phyloP scores from a whole-genome alignment of 352 stramenopile species.

The Globisporangium iwayamae region DNA sequence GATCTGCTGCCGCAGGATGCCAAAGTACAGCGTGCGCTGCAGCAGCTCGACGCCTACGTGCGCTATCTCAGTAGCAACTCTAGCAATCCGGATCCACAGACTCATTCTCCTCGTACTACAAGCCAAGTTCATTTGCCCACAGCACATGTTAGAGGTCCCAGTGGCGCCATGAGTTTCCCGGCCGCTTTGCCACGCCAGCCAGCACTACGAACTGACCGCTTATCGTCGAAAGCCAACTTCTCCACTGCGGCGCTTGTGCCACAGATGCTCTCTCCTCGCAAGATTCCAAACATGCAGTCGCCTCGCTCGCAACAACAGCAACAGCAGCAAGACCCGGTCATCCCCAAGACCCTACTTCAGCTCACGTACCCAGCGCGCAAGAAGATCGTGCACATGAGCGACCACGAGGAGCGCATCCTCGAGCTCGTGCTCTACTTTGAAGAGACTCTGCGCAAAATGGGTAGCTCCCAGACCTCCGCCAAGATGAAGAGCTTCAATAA shows the following conservation, averaged over 20 bases:
- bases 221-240: conserved; percentile 15
- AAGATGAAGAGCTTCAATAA: not conserved
- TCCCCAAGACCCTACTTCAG: not conserved
- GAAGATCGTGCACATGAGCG: conserved; percentile 38
- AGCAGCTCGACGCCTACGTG: conserved; percentile 27
- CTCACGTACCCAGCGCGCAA: conserved; percentile 14
- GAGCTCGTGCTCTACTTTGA: conserved; percentile 39
- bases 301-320: not conserved
- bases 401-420: conserved; percentile 38
- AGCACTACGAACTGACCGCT: conserved; percentile 5
- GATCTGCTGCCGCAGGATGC: conserved; percentile 22
- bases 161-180: not conserved
- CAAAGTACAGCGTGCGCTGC: conserved; percentile 3
- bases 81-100: not conserved
- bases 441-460: conserved; percentile 11
- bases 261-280: conserved; percentile 24
- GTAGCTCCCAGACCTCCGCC: not conserved
- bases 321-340: not conserved
- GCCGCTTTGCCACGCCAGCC: not conserved
- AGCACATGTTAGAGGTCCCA: not conserved
- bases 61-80: conserved; percentile 14
- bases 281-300: not conserved
- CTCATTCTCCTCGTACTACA: not conserved
- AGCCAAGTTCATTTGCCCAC: not conserved
- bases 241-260: conserved; percentile 6